A percentile compares a stretch with the other conserved stretches of the same genome.
These are phyloP conservation scores for Colletotrichum spinosum DNA, from an alignment of 2,329 filamentous ascomycete genomes.

Conservation along the genomic window DNA sequence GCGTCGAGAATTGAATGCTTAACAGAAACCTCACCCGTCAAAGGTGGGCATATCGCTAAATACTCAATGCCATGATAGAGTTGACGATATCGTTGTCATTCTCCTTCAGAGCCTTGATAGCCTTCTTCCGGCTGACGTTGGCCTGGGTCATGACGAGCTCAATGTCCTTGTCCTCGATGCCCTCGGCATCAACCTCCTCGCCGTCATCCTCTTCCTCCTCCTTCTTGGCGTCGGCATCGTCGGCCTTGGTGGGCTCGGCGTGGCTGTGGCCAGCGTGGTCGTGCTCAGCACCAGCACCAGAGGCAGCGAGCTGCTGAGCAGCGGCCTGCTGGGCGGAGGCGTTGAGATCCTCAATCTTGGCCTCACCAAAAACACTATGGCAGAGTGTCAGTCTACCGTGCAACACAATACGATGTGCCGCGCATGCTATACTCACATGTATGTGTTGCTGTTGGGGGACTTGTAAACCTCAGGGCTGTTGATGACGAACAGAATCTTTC, in stretches of 20 bases:
- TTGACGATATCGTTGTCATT: constrained; percentile 99
- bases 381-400: constrained; percentile 1
- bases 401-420: background rate
- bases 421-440: constrained; percentile 79
- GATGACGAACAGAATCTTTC: constrained; percentile 98
- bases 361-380: constrained; percentile 95
- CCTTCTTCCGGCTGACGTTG: constrained; percentile 96
- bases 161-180: constrained; percentile 98
- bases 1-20: constrained; percentile 29
- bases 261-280: constrained; percentile 80
- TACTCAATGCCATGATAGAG: constrained; percentile 98
- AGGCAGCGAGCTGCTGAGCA: constrained; percentile 91
- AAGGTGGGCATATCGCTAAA: constrained; percentile 61
- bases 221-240: constrained; percentile 75
- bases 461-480: constrained; percentile 99
- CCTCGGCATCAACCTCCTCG: constrained; percentile 94
- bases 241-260: constrained; percentile 74
- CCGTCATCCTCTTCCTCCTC: constrained; percentile 90
- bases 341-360: constrained; percentile 99
- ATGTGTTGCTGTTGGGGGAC: constrained; percentile 99
- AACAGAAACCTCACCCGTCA: constrained; percentile 19
- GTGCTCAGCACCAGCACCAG: constrained; percentile 69
- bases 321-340: constrained; percentile 96
- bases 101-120: constrained; percentile 97
- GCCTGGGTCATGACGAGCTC: constrained; percentile 99